phyloP scores from a whole-genome alignment of 1,139 yeast genomes.

The Blastobotrys buckinghamii region DNA sequence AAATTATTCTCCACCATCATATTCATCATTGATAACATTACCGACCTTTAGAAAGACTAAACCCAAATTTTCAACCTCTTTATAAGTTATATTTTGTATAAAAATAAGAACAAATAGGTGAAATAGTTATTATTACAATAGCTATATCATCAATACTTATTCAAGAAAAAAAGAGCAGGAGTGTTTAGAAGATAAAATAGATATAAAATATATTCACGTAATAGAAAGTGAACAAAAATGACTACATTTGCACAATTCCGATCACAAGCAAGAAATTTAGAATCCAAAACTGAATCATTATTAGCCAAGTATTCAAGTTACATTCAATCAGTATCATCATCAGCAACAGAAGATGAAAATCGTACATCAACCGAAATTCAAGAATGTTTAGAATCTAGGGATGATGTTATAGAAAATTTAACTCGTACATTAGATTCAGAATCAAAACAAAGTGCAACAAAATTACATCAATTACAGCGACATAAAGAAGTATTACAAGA shows the following conservation, averaged over 20 bases:
- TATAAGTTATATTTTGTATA: too few relatives aligned
- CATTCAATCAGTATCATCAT: constrained; percentile 46
- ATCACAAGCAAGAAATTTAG: constrained; percentile 50
- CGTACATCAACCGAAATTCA: constrained; percentile 41
- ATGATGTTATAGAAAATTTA: constrained; percentile 37
- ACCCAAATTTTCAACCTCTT: too few relatives aligned
- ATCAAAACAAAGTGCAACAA: constrained; percentile 57
- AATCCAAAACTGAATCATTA: constrained; percentile 48
- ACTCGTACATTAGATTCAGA: constrained; percentile 51
- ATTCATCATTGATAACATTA: too few relatives aligned
- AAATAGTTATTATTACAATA: too few relatives aligned
- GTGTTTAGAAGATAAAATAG: too few relatives aligned
- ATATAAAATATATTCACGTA: too few relatives aligned
- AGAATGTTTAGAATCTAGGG: constrained; percentile 37
- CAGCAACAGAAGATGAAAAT: constrained; percentile 45
- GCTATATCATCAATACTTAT: too few relatives aligned
- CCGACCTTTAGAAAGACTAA: too few relatives aligned
- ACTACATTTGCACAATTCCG: constrained; percentile 37
- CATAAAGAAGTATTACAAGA: constrained; percentile 73
- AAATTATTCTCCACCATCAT: too few relatives aligned
- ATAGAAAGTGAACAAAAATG: neutral
- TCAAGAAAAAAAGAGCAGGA: neutral
- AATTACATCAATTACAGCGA: constrained; percentile 74
- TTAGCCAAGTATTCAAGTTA: constrained; percentile 48
- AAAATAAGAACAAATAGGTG: too few relatives aligned